A percentile compares a stretch with the other conserved stretches of the same genome.
Evolutionary conservation across 2,329 filamentous ascomycete species (phyloP).

Genomic region (Aspergillus pseudoviridinutans): DNA sequence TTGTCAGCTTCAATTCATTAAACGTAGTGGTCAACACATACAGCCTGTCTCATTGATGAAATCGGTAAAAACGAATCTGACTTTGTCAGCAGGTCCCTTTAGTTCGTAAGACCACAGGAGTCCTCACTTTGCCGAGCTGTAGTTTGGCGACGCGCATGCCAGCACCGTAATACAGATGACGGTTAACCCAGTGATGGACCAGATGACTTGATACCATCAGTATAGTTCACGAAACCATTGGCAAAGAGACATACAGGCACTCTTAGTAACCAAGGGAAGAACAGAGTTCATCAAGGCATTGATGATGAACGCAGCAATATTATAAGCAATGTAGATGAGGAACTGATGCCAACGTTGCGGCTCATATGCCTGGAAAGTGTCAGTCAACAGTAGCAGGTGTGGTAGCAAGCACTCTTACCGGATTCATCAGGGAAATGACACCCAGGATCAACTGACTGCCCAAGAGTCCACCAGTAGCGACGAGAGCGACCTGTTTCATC

Average conservation of each 20-base stretch:
- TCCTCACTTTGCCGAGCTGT: slow-evolving; percentile 58
- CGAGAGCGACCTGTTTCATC: slow-evolving; percentile 48
- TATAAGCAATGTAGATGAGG: slow-evolving; percentile 65
- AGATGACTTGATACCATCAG: slow-evolving; percentile 47
- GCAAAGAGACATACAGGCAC: slow-evolving; percentile 45
- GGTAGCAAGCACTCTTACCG: slow-evolving; percentile 25
- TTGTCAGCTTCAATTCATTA: slow-evolving; percentile 10
- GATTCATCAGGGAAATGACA: slow-evolving; percentile 59
- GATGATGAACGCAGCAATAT: slow-evolving; percentile 56
- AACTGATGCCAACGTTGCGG: slow-evolving; percentile 67
- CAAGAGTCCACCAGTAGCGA: slow-evolving; percentile 64
- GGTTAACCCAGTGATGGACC: slow-evolving; percentile 65
- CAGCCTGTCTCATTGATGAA: slow-evolving; percentile 68
- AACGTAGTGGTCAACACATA: slow-evolving; percentile 12
- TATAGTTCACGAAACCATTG: not conserved
- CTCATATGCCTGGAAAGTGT: slow-evolving; percentile 43
- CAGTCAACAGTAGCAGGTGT: not conserved
- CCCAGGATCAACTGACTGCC: slow-evolving; percentile 65
- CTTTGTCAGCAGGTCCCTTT: slow-evolving; percentile 5
- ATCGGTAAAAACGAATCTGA: slow-evolving; percentile 52
- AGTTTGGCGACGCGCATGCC: slow-evolving; percentile 62
- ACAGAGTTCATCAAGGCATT: slow-evolving; percentile 62
- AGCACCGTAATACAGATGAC: slow-evolving; percentile 68
- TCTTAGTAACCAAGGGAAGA: slow-evolving; percentile 63
- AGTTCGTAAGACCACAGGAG: not conserved